phyloP scores from a whole-genome alignment of 2,329 filamentous ascomycete species.

The Aureobasidium sp. region DNA sequence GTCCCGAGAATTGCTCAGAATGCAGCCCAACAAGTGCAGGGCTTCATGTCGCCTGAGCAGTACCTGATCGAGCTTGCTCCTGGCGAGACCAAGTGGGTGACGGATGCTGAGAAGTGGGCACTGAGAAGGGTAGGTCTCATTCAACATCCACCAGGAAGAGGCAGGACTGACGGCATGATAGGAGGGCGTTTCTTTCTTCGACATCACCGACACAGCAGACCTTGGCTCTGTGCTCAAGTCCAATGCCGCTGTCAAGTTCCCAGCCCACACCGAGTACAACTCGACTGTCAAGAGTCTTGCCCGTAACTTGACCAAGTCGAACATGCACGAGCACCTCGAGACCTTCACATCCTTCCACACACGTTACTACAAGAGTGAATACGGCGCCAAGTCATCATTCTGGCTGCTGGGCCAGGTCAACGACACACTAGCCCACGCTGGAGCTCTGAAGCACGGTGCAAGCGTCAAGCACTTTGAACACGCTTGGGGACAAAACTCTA shows the following conservation, averaged over 20 bases:
- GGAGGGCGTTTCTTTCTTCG: slow-evolving; percentile 85
- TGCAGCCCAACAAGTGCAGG: slow-evolving; percentile 15
- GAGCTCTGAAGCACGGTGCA: slow-evolving; percentile 58
- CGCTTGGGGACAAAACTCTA: slow-evolving; percentile 78
- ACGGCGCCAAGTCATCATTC: slow-evolving; percentile 73
- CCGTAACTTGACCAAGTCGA: slow-evolving; percentile 59
- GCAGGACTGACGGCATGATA: not conserved
- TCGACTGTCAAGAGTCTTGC: slow-evolving; percentile 59
- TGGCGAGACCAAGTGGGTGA: slow-evolving; percentile 76
- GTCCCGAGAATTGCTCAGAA: slow-evolving; percentile 14
- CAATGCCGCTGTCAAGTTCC: slow-evolving; percentile 48
- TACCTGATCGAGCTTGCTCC: slow-evolving; percentile 80
- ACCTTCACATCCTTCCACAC: slow-evolving; percentile 73
- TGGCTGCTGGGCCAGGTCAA: slow-evolving; percentile 76
- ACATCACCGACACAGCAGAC: slow-evolving; percentile 70
- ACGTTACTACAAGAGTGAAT: slow-evolving; percentile 70
- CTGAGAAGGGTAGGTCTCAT: slow-evolving; percentile 59
- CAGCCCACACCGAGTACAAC: slow-evolving; percentile 55
- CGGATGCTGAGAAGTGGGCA: slow-evolving; percentile 92
- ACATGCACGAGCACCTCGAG: slow-evolving; percentile 71
- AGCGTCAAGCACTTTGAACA: slow-evolving; percentile 68
- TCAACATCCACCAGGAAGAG: not conserved
- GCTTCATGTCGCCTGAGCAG: slow-evolving; percentile 35
- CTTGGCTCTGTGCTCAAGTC: slow-evolving; percentile 40
- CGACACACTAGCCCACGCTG: slow-evolving; percentile 60